Conservation (phyloP, 345 rosid species). For the Arabidopsis thaliana region DNA sequence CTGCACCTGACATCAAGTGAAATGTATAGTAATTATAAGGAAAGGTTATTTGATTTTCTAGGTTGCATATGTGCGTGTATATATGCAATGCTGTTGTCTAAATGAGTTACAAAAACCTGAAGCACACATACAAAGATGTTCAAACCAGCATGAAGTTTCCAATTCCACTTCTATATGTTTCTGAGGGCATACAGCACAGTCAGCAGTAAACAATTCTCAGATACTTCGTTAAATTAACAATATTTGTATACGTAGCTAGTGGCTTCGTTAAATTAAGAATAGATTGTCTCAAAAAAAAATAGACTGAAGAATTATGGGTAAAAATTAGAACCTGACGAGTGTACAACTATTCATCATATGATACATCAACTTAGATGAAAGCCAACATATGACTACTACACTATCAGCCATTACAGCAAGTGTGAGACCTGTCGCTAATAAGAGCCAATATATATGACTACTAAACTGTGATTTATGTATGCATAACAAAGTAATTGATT, state of each 20-base stretch:
- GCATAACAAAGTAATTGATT: not conserved
- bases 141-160: not conserved
- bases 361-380: not conserved
- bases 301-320: not conserved
- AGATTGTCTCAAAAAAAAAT: no score
- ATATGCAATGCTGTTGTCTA: not conserved
- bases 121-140: not conserved
- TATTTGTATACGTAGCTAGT: no score
- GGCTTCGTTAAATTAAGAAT: no score
- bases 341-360: slow-evolving; percentile 1
- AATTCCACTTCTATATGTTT: not conserved
- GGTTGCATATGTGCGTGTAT: not conserved
- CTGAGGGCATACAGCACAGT: not conserved
- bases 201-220: not conserved
- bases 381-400: not conserved
- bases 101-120: not conserved
- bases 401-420: not conserved
- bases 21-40: not conserved
- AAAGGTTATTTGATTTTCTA: not conserved
- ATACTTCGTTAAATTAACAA: no score
- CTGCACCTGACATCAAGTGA: slow-evolving; percentile 33
- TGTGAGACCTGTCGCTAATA: not conserved
- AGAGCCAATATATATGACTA: no score
- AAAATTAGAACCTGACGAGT: not conserved
- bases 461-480: not conserved